Conservation (phyloP, 169 alveolate genomes). For the Sarcocystis neurona region DNA sequence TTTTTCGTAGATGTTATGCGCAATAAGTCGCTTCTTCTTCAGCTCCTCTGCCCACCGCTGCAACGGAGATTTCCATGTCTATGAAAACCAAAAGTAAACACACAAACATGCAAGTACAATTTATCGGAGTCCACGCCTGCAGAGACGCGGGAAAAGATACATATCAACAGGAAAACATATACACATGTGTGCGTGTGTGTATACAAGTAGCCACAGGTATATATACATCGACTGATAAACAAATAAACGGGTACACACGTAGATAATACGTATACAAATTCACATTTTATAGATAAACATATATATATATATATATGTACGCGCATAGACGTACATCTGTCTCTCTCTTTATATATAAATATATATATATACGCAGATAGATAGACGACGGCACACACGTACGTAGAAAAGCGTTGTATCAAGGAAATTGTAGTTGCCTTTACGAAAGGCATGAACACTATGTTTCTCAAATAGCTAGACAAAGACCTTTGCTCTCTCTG, state of each 20-base stretch:
- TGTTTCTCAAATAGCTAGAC: too few relatives aligned
- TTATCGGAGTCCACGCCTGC: not conserved
- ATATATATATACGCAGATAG: too few relatives aligned
- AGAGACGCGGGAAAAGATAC: not conserved
- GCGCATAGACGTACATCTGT: too few relatives aligned
- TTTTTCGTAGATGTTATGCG: constrained; percentile 30
- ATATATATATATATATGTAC: too few relatives aligned
- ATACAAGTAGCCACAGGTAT: not conserved
- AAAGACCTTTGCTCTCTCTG: too few relatives aligned
- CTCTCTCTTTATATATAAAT: too few relatives aligned
- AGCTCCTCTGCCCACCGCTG: constrained; percentile 35
- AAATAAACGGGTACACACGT: not conserved
- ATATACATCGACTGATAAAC: not conserved
- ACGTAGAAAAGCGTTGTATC: too few relatives aligned
- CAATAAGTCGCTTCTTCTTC: constrained; percentile 17
- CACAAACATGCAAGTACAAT: not conserved
- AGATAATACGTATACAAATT: too few relatives aligned
- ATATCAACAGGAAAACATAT: not conserved
- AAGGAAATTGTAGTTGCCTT: too few relatives aligned
- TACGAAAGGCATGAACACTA: too few relatives aligned
- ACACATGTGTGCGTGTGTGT: not conserved
- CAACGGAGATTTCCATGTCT: constrained; percentile 50
- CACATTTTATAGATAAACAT: too few relatives aligned
- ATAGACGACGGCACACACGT: too few relatives aligned
- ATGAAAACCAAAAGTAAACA: not conserved